A percentile compares a stretch with the other conserved stretches of the same genome.
Conservation (phyloP, 805 yeast genomes). For the Sugiyamaella lignohabitans region DNA sequence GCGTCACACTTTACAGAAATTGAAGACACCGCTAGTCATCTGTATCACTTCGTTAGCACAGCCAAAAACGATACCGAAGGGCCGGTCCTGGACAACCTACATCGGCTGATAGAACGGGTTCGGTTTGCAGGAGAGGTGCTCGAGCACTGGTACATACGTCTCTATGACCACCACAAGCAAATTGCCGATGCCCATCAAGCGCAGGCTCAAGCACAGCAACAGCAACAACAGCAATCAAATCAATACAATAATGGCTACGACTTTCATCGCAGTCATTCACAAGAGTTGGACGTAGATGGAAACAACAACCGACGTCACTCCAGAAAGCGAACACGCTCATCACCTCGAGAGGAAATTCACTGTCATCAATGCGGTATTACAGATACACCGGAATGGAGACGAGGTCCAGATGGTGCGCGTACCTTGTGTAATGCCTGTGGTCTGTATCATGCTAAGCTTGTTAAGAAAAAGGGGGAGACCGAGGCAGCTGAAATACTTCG, state of each 20-base stretch:
- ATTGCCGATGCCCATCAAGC: slow-evolving; percentile 9
- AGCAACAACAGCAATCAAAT: slow-evolving; percentile 5
- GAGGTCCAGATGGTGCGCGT: slow-evolving; percentile 71
- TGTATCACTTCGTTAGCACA: slow-evolving; percentile 14
- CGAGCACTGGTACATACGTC: slow-evolving; percentile 19
- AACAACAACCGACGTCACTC: slow-evolving; percentile 10
- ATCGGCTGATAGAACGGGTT: slow-evolving; percentile 14
- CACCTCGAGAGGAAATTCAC: slow-evolving; percentile 17
- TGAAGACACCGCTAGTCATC: slow-evolving; percentile 18
- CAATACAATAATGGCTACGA: not conserved
- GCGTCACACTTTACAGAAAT: slow-evolving; percentile 16
- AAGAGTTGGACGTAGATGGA: not conserved
- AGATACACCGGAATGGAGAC: slow-evolving; percentile 78
- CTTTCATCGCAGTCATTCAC: not conserved
- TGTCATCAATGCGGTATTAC: slow-evolving; percentile 47
- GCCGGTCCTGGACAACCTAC: slow-evolving; percentile 17
- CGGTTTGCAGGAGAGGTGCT: slow-evolving; percentile 17
- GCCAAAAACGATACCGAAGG: slow-evolving; percentile 9
- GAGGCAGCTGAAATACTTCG: slow-evolving; percentile 41
- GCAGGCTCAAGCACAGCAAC: slow-evolving; percentile 6
- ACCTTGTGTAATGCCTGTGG: slow-evolving; percentile 85
- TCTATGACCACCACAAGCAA: slow-evolving; percentile 11
- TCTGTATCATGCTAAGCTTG: slow-evolving; percentile 59
- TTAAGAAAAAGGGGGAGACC: slow-evolving; percentile 50
- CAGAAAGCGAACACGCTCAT: slow-evolving; percentile 15